phyloP scores from a whole-genome alignment of 148 eudicot species.

The Salicornia ramosissima region DNA sequence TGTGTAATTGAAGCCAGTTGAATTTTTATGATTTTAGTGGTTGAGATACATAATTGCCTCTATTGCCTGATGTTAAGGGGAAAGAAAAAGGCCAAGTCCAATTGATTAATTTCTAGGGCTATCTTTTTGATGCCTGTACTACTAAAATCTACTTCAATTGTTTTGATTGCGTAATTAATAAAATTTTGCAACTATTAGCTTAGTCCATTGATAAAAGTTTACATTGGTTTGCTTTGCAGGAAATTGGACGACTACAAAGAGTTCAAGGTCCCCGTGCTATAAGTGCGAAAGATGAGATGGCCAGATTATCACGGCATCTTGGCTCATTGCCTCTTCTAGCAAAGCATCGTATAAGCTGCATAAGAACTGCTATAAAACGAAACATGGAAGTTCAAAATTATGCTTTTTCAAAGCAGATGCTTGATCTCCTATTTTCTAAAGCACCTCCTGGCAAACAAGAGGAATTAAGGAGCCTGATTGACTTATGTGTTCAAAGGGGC shows the following conservation, averaged over 20 bases:
- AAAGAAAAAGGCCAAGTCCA: not conserved
- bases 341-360: constrained; percentile 88
- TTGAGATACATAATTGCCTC: not conserved
- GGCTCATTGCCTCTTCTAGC: constrained; percentile 95
- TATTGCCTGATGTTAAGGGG: not conserved
- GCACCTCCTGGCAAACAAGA: constrained; percentile 94
- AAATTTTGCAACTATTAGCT: not conserved
- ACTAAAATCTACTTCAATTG: not conserved
- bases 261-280: constrained; percentile 85
- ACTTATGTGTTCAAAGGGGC: constrained; percentile 85
- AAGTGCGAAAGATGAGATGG: constrained; percentile 98
- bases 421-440: constrained; percentile 80
- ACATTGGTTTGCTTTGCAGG: constrained; percentile 38
- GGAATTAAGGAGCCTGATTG: constrained; percentile 83
- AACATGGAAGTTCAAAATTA: constrained; percentile 96
- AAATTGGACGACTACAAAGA: constrained; percentile 84
- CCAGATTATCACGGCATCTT: constrained; percentile 78
- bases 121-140: not conserved
- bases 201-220: not conserved
- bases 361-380: constrained; percentile 88
- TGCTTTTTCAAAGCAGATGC: constrained; percentile 90
- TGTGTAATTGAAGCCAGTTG: not conserved
- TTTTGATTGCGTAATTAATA: not conserved
- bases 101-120: not conserved
- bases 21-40: not conserved